Base-by-base conservation (phyloP, 768 basidiomycete species). In the Tricholoma bakamatsutake region DNA sequence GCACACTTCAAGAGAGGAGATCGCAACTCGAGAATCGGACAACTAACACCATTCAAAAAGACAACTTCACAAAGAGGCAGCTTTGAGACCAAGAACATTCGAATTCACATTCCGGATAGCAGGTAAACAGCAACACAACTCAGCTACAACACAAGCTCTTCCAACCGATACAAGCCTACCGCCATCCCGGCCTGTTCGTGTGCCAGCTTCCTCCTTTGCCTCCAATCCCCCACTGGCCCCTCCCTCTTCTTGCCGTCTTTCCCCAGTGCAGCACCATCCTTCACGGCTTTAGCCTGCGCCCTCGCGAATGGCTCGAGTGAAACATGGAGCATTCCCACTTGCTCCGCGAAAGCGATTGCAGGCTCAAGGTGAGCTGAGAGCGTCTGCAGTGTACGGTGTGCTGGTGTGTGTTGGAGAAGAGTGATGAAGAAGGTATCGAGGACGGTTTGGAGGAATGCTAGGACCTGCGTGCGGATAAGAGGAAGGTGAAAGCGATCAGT, bases 401-500 rank as follows among this genome's bases (percentile, higher is more conserved):
- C 76, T 0, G 84, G 82, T 12, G 77, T 67, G 62, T 90, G 76
- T 57, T 86, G 82, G 11, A 92, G 73, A 18, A 93, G 74, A 0
- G 76, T 69, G 46, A 91, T 74, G 65, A 88, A 89, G 11, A 81
- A 84, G 0, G 88, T 78, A 67, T 93, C 90, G 27, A 93, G 74
- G 53, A 90, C 66, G 5, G 75, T 72, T 69, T 87, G 84, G 7
- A 87, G 64, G 71, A 91, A 87, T 0, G 66, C 59, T 21, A 85
- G 66, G 52, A 84, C 70, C 86, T 89, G 35, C 13, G 13, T 37
- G 13, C 13, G 35, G 35, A 28, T 28, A 24, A 24, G 27, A 28
- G 15, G 43, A 50, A 28, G 48, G 54, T 53, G 45, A n/a, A n/a
- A 13, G 50, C 21, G 15, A 27, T 13, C 28, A 24, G 40, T 15